Conservation (phyloP, 2,329 filamentous ascomycete genomes). For the Pochonia chlamydosporia region DNA sequence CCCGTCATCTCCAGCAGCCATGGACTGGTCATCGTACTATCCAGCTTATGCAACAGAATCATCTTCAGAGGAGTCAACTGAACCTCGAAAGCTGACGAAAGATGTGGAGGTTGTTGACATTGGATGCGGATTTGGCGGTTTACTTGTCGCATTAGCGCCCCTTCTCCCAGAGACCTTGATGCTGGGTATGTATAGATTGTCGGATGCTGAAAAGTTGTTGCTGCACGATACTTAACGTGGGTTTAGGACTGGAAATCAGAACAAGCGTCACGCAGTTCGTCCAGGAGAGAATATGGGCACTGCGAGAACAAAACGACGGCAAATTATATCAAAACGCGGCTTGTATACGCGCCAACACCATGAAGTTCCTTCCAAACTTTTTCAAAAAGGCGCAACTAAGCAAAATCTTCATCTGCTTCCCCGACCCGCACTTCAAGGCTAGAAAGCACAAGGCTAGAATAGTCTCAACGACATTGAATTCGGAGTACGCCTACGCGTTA, state of each 20-base stretch:
- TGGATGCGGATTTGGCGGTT: slow-evolving; percentile 90
- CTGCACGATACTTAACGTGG: too few relatives aligned
- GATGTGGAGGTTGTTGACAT: slow-evolving; percentile 92
- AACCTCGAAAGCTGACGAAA: slow-evolving; percentile 35
- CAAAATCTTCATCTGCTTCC: slow-evolving; percentile 97
- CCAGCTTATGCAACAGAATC: slow-evolving; percentile 59
- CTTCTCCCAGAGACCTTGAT: slow-evolving; percentile 76
- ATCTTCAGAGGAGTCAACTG: slow-evolving; percentile 20
- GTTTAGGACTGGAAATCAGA: slow-evolving; percentile 81
- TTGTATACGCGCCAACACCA: slow-evolving; percentile 87
- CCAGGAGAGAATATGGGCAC: slow-evolving; percentile 75
- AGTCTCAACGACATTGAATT: slow-evolving; percentile 79
- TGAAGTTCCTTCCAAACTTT: slow-evolving; percentile 99
- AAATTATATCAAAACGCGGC: slow-evolving; percentile 76
- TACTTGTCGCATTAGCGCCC: slow-evolving; percentile 80
- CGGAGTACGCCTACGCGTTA: slow-evolving; percentile 88
- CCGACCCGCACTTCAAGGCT: slow-evolving; percentile 96
- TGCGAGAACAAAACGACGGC: slow-evolving; percentile 59
- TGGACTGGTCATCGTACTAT: slow-evolving; percentile 88
- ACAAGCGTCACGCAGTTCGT: slow-evolving; percentile 87
- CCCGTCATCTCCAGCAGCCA: slow-evolving; percentile 69
- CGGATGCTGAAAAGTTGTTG: too few relatives aligned
- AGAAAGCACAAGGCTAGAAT: slow-evolving; percentile 97
- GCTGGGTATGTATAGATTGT: slow-evolving; percentile 59
- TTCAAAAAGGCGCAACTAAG: slow-evolving; percentile 74